Evolutionary conservation across 129 eudicot species (phyloP), one percentile per base, ranked within the genome.

Genomic region (Deinandra increscens): DNA sequence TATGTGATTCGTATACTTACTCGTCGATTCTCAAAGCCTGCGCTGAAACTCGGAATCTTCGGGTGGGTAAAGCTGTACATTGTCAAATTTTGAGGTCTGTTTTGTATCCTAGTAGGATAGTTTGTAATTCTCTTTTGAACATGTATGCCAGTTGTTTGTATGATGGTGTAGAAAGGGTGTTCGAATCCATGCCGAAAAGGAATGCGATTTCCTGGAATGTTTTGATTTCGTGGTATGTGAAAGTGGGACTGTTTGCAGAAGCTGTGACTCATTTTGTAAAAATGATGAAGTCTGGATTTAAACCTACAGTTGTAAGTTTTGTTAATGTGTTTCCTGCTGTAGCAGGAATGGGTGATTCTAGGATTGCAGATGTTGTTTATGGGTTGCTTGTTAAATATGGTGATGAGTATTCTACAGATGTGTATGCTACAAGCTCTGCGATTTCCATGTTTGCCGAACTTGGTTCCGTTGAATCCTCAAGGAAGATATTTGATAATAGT

Each of bases 11-110:
- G 29, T 91, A 88, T 18, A 91, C 96, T 33, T 84, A 84, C 76
- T 91, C 91, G 17, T 84, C 98, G 26, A 61, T 76, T 56, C 96
- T 91, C 19, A 88, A 91, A 69, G 98, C 98, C 6, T 91, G 98
- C 29, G 86, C 96, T 0, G 84, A 88, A 29, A 78, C 94, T 48
- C 74, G 64, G 37, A 72, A 70, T 45, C 54, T 86, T 65, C 45
- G 48, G 38, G 48, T 83, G 26, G 98, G 98, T 70, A 92, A 86
- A 82, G 91, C 96, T 9, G 82, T 88, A 29, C 96, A 92, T 56
- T 75, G 91, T 79, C 98, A 92, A 59, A 60, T 92, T 46, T 22
- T 92, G 9, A 76, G 91, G 22, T 79, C 85, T 19, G 64, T 53
- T 23, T 44, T 72, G 73, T 49, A 79, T 68, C 86, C 91, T 6